Conservation (phyloP, 352 stramenopile species). For the Aphanomyces cochlioides region DNA sequence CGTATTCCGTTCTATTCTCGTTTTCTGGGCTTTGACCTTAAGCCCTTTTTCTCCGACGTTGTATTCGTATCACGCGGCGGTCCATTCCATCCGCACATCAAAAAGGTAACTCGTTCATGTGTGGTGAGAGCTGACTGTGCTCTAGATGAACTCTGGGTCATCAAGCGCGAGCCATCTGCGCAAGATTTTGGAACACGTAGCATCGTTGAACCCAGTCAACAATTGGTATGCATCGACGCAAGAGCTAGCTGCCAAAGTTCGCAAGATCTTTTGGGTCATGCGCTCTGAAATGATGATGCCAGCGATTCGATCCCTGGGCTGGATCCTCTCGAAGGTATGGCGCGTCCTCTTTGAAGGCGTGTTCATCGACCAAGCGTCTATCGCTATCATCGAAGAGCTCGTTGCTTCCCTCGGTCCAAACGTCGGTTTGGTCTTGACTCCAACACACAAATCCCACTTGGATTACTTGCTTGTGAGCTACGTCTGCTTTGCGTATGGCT, state of each 20-base stretch:
- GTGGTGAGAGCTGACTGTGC: slow-evolving; percentile 15
- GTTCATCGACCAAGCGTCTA: slow-evolving; percentile 62
- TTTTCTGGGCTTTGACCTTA: slow-evolving; percentile 31
- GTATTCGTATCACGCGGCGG: slow-evolving; percentile 61
- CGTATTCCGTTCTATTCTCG: slow-evolving; percentile 6
- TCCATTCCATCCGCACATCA: slow-evolving; percentile 41
- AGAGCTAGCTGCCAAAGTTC: slow-evolving; percentile 36
- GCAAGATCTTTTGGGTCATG: slow-evolving; percentile 57
- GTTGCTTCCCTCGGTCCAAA: slow-evolving; percentile 46
- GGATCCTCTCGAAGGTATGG: slow-evolving; percentile 76
- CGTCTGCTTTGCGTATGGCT: slow-evolving; percentile 82
- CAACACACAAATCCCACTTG: slow-evolving; percentile 86
- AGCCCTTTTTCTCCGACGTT: slow-evolving; percentile 58
- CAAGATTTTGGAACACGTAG: not conserved
- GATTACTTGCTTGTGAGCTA: slow-evolving; percentile 91
- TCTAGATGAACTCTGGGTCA: slow-evolving; percentile 28
- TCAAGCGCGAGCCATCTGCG: not conserved
- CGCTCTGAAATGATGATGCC: slow-evolving; percentile 76
- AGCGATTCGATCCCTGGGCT: slow-evolving; percentile 66
- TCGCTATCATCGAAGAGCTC: slow-evolving; percentile 52
- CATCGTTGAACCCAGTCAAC: slow-evolving; percentile 3
- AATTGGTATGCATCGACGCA: not conserved
- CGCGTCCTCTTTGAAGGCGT: slow-evolving; percentile 67
- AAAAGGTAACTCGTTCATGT: slow-evolving; percentile 35
- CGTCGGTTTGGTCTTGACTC: slow-evolving; percentile 76